phyloP scores from a whole-genome alignment of 116 monocot genomes.

The Zostera marina region DNA sequence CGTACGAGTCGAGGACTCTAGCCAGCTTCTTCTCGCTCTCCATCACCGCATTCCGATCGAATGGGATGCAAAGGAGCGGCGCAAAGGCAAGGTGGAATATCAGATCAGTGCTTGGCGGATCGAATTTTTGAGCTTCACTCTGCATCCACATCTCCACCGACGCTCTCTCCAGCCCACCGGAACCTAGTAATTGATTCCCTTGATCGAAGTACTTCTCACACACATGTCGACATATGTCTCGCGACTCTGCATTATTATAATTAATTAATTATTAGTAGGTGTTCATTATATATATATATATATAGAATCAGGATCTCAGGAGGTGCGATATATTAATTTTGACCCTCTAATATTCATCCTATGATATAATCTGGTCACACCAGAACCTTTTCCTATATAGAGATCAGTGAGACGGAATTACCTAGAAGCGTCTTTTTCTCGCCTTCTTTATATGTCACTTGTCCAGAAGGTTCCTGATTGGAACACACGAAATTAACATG shows the following conservation, averaged over 20 bases:
- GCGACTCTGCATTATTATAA: conserved; percentile 23
- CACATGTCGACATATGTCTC: conserved; percentile 44
- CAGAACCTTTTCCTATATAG: too few species aligned
- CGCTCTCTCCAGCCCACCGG: conserved; percentile 20
- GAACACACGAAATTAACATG: neutral
- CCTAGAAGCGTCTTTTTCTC: conserved; percentile 6
- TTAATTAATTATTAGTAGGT: too few species aligned
- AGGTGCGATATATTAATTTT: too few species aligned
- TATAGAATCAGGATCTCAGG: too few species aligned
- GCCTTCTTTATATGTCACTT: conserved; percentile 13
- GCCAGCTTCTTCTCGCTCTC: conserved; percentile 21
- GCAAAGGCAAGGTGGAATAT: conserved; percentile 47
- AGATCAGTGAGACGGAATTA: too few species aligned
- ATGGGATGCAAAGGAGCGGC: conserved; percentile 5
- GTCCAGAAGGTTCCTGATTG: conserved; percentile 7
- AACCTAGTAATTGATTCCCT: conserved; percentile 20
- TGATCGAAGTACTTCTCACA: conserved; percentile 26
- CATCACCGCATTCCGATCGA: conserved; percentile 5
- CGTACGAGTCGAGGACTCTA: conserved; percentile 38
- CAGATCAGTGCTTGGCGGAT: conserved; percentile 34
- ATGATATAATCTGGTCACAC: too few species aligned
- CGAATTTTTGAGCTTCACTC: conserved; percentile 39
- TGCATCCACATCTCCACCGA: conserved; percentile 54
- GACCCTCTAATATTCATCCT: too few species aligned
- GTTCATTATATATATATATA: too few species aligned